Conservation (phyloP, 2,329 filamentous ascomycete species). For the Cercospora sp. region DNA sequence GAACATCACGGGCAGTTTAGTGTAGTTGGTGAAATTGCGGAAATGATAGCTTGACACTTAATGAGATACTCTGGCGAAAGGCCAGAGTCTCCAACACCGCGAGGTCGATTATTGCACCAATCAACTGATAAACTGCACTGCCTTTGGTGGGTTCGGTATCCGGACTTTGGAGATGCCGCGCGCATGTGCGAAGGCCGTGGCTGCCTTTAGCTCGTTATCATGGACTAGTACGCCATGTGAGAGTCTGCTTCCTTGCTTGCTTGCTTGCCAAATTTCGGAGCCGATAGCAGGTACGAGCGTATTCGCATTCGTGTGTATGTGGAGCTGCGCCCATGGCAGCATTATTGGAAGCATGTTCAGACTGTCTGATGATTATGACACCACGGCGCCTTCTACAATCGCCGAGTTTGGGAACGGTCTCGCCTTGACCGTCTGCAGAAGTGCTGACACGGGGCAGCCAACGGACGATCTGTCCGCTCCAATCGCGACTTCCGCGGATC, state of each 20-base stretch:
- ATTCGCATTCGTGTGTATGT: neutral
- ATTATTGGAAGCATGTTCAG: neutral
- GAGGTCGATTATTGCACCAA: neutral
- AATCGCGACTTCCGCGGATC: slow-evolving; percentile 1
- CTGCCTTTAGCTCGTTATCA: neutral
- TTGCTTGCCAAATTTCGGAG: neutral
- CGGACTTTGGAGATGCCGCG: neutral
- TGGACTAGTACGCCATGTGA: neutral
- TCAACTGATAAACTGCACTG: neutral
- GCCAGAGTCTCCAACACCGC: neutral
- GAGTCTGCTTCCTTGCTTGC: neutral
- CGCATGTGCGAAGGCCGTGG: neutral
- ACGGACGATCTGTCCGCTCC: slow-evolving; percentile 1
- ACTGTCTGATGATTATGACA: neutral
- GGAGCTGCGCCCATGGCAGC: neutral
- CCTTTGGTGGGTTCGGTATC: neutral
- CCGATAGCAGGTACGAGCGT: neutral
- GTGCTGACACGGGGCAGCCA: neutral
- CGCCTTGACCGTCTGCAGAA: neutral
- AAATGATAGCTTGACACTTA: neutral
- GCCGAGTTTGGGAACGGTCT: neutral
- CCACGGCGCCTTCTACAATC: neutral
- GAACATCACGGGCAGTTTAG: neutral
- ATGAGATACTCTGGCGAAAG: neutral
- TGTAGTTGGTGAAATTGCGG: neutral